Conservation (phyloP, 176 grass and related monocot species). For the Aegilops longissima region DNA sequence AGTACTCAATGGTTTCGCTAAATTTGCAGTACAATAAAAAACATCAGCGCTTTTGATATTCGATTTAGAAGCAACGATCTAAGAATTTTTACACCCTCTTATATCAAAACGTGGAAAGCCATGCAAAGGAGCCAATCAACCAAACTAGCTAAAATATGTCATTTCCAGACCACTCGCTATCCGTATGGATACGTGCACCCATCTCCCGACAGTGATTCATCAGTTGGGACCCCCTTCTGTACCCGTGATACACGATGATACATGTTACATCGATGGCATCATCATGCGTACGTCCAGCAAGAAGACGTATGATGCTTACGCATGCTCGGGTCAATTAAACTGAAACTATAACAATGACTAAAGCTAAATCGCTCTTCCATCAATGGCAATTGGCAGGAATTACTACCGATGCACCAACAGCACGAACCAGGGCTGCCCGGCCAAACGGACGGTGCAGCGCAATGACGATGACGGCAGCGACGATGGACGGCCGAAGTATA, state of each 20-base stretch:
- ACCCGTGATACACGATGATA: conserved; percentile 26
- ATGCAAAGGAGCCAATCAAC: neutral
- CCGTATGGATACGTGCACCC: neutral
- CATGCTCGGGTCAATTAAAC: neutral
- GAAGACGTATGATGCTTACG: neutral
- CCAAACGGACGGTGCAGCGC: conserved; percentile 54
- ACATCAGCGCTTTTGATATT: too few relatives aligned
- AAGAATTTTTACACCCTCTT: neutral
- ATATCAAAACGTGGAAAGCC: neutral
- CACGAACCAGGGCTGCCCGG: neutral
- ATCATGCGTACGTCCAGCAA: neutral
- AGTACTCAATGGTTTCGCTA: too few relatives aligned
- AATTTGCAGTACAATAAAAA: too few relatives aligned
- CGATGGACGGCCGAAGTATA: neutral
- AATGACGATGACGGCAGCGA: neutral
- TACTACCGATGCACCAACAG: conserved; percentile 61
- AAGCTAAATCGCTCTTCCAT: neutral
- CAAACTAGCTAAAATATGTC: neutral
- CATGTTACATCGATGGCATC: neutral
- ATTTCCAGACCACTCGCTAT: neutral
- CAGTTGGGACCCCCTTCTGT: neutral
- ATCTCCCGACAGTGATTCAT: conserved; percentile 14
- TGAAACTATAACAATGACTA: neutral
- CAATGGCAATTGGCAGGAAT: conserved; percentile 27
- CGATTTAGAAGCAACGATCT: neutral